These are phyloP conservation scores for Backusella liffmaniae DNA, from an alignment of 192 early-diverging fungal genomes.

Conservation along the genomic window DNA sequence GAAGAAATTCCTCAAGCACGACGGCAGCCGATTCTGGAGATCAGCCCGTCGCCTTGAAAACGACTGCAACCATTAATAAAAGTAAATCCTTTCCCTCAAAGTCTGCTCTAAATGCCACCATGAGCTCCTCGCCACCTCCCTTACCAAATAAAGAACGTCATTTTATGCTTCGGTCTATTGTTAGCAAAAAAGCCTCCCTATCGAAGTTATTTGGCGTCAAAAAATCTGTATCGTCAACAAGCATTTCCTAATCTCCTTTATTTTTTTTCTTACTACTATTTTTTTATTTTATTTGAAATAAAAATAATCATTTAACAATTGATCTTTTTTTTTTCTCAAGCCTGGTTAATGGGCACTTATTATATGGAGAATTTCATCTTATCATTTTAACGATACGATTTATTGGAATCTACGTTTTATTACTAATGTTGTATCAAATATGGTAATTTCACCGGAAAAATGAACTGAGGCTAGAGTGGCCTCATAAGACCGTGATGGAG, in stretches of 20 bases:
- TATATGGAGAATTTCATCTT: neutral
- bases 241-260: neutral
- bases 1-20: neutral
- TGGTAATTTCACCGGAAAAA: no score
- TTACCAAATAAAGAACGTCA: constrained; percentile 21
- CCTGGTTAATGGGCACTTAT: neutral
- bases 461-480: no score
- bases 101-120: neutral
- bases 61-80: constrained; percentile 6
- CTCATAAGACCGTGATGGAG: no score
- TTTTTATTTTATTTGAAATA: neutral
- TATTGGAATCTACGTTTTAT: neutral
- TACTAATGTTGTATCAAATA: neutral
- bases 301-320: neutral
- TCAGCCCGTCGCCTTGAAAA: neutral
- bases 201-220: constrained; percentile 24
- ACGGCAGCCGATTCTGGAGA: neutral
- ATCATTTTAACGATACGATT: neutral
- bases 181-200: constrained; percentile 32
- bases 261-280: neutral
- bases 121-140: neutral
- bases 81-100: constrained; percentile 13
- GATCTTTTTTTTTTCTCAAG: neutral
- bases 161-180: constrained; percentile 26
- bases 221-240: constrained; percentile 3